Percentiles rank a stretch among this genome's conserved stretches.
These are phyloP conservation scores for Globisporangium perplexum DNA, from an alignment of 352 stramenopile species.

Conservation along the genomic window DNA sequence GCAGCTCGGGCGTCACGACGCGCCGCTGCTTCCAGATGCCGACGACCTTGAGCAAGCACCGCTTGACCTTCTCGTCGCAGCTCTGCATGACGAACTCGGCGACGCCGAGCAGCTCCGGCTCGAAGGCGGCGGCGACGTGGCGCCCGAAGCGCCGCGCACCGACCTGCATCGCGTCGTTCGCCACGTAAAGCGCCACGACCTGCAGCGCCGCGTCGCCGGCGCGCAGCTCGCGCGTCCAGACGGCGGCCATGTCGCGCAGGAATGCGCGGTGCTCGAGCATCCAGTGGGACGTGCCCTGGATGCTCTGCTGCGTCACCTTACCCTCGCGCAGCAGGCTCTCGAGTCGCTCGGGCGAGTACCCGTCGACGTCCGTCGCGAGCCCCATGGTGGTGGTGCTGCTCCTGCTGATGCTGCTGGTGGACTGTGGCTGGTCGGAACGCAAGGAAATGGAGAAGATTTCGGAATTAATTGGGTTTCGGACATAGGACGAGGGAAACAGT, in stretches of 20 bases:
- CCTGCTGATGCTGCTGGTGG: no score
- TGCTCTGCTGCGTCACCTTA: slow-evolving; percentile 81
- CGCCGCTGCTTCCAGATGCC: slow-evolving; percentile 79
- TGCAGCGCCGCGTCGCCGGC: slow-evolving; percentile 56
- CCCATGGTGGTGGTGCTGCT: slow-evolving; percentile 8
- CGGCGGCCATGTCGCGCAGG: slow-evolving; percentile 51
- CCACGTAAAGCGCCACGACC: slow-evolving; percentile 82
- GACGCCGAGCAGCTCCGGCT: slow-evolving; percentile 45
- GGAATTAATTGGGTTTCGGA: no score
- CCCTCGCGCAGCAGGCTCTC: slow-evolving; percentile 55
- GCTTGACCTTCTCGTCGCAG: slow-evolving; percentile 79
- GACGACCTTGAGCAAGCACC: slow-evolving; percentile 82
- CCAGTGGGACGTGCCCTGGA: slow-evolving; percentile 74
- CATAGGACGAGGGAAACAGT: no score
- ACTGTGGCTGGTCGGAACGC: not conserved
- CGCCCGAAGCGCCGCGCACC: slow-evolving; percentile 77
- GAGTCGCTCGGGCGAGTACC: slow-evolving; percentile 53
- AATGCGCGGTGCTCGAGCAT: slow-evolving; percentile 61
- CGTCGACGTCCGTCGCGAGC: slow-evolving; percentile 8
- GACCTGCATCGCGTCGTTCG: slow-evolving; percentile 84
- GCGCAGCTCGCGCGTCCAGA: slow-evolving; percentile 48
- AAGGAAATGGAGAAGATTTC: not conserved
- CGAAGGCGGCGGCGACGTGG: slow-evolving; percentile 57
- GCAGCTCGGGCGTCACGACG: slow-evolving; percentile 41
- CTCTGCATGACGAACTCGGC: slow-evolving; percentile 60